Conservation (phyloP, 192 early-diverging fungal genomes). For the Anaeromyces robustus region DNA sequence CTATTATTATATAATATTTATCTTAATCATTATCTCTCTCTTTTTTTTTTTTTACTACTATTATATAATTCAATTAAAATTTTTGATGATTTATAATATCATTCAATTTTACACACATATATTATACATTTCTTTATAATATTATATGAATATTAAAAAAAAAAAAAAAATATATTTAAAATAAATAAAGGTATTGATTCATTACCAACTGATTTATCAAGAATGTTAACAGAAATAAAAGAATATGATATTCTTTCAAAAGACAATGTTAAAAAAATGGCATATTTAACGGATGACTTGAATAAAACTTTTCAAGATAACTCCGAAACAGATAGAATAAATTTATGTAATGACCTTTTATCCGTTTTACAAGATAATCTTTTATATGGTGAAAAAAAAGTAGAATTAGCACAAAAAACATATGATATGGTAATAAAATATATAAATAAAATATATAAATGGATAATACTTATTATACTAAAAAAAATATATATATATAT, state of each 20-base stretch:
- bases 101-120: too few relatives aligned
- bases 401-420: constrained; percentile 78
- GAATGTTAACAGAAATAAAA: not conserved
- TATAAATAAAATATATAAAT: too few relatives aligned
- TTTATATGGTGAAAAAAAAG: constrained; percentile 85
- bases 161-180: not conserved
- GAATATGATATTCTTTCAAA: not conserved
- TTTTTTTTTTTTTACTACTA: too few relatives aligned
- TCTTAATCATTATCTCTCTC: too few relatives aligned
- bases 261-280: constrained; percentile 1
- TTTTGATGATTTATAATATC: too few relatives aligned
- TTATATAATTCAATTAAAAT: too few relatives aligned
- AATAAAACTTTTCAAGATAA: constrained; percentile 29
- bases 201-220: not conserved
- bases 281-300: constrained; percentile 27
- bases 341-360: not conserved
- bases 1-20: too few relatives aligned
- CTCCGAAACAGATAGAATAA: constrained; percentile 26
- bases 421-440: constrained; percentile 59
- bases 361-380: constrained; percentile 51
- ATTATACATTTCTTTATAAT: too few relatives aligned
- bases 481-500: too few relatives aligned
- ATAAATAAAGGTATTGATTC: not conserved
- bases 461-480: too few relatives aligned
- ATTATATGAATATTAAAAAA: not conserved